phyloP scores from a whole-genome alignment of 2,329 filamentous ascomycete species.

The Myriosclerotinia duriaeana region DNA sequence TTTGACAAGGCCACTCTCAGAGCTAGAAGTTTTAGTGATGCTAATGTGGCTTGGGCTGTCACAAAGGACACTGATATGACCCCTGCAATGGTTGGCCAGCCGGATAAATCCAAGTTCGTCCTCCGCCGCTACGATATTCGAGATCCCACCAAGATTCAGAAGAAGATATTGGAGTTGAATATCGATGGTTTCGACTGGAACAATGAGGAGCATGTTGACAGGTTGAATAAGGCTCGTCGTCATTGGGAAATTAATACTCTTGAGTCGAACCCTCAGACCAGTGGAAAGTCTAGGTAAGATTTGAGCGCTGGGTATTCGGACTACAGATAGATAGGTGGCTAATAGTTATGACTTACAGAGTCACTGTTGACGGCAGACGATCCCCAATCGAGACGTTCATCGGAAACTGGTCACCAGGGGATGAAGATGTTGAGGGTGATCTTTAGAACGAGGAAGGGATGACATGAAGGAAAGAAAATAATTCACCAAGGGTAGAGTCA shows the following conservation, averaged over 20 bases:
- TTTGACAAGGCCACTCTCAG: neutral
- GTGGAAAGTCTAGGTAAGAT: constrained; percentile 5
- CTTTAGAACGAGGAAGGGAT: neutral
- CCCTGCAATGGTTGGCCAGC: neutral
- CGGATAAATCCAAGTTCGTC: neutral
- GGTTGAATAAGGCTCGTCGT: neutral
- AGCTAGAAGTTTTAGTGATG: neutral
- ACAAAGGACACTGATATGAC: neutral
- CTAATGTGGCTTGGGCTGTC: neutral
- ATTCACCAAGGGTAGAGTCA: neutral
- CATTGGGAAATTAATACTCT: neutral
- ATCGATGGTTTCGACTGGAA: constrained; percentile 7
- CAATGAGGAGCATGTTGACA: neutral
- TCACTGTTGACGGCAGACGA: neutral
- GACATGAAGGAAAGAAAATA: neutral
- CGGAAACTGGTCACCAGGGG: neutral
- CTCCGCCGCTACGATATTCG: neutral
- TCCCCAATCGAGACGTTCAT: neutral
- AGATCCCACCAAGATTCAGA: neutral
- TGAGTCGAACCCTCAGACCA: neutral
- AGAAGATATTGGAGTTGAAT: neutral
- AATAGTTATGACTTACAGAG: neutral
- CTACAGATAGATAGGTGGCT: neutral
- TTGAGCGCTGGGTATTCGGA: neutral
- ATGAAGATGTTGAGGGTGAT: neutral